These are phyloP conservation scores for Oryza glumipatula DNA, from an alignment of 176 grass and related monocot genomes.

Conservation along the genomic window DNA sequence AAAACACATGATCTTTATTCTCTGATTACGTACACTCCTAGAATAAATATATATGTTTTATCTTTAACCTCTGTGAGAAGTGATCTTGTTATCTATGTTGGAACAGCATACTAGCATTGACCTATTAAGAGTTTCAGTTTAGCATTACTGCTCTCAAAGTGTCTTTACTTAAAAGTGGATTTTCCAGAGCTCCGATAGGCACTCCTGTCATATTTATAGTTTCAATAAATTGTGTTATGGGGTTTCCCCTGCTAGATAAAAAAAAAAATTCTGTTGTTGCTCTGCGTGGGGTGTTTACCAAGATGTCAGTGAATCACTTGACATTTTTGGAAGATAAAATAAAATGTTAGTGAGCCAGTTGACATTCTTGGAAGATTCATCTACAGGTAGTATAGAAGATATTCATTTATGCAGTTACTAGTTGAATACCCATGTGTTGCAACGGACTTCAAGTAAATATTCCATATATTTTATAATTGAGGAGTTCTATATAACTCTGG, in stretches of 20 bases:
- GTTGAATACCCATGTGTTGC: neutral
- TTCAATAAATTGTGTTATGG: neutral
- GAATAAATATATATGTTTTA: conserved; percentile 19
- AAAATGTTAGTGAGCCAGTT: neutral
- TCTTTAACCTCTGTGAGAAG: conserved; percentile 18
- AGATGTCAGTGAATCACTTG: neutral
- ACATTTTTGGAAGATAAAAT: neutral
- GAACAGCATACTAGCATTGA: neutral
- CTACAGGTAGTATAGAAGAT: neutral
- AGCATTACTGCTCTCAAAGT: conserved; percentile 5
- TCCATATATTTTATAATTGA: neutral
- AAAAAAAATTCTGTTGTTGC: neutral
- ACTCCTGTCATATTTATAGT: conserved; percentile 12
- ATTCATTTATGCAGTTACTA: conserved; percentile 4
- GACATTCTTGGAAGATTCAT: conserved; percentile 8
- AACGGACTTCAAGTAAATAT: neutral
- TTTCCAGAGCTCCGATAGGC: conserved; percentile 5
- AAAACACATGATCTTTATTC: conserved; percentile 4
- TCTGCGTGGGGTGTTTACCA: conserved; percentile 8
- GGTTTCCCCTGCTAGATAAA: neutral
- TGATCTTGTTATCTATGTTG: conserved; percentile 28
- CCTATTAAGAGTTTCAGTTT: conserved; percentile 25
- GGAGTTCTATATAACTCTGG: neutral
- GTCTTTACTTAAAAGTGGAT: conserved; percentile 2
- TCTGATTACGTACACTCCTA: conserved; percentile 13